Conservation (phyloP, 108 stramenopile species). For the Cylindrotheca closterium region DNA sequence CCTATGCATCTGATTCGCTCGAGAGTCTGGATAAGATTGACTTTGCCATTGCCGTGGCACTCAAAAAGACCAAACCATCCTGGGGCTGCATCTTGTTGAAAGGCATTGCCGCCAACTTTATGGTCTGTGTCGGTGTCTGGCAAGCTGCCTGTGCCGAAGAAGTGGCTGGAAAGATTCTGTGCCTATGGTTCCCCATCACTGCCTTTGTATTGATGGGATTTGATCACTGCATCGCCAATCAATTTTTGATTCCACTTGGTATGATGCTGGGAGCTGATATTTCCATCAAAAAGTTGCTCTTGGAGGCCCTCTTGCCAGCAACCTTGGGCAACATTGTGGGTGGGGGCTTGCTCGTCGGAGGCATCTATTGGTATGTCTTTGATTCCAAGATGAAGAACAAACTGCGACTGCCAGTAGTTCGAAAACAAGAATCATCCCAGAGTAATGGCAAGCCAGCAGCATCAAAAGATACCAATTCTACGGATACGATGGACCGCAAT, state of each 20-base stretch:
- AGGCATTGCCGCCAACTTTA: slow-evolving; percentile 44
- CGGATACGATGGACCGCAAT: too few species aligned
- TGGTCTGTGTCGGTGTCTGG: slow-evolving; percentile 51
- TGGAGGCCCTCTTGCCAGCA: slow-evolving; percentile 11
- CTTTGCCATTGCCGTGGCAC: slow-evolving; percentile 30
- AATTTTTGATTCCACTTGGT: slow-evolving; percentile 72
- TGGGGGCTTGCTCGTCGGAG: slow-evolving; percentile 35
- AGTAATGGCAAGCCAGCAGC: too few species aligned
- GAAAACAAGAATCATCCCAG: background rate
- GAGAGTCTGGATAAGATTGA: slow-evolving; percentile 22
- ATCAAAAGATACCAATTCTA: too few species aligned
- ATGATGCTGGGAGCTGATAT: slow-evolving; percentile 42
- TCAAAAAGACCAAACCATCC: slow-evolving; percentile 31
- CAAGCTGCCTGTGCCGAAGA: slow-evolving; percentile 42
- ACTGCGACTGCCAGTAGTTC: background rate
- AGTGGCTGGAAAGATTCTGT: slow-evolving; percentile 41
- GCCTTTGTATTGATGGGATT: slow-evolving; percentile 48
- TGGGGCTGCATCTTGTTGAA: slow-evolving; percentile 36
- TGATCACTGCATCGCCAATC: slow-evolving; percentile 76
- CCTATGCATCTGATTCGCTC: slow-evolving; percentile 32
- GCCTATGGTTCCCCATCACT: slow-evolving; percentile 48
- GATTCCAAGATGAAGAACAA: slow-evolving; percentile 7
- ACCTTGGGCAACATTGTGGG: slow-evolving; percentile 28
- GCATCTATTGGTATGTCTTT: slow-evolving; percentile 42
- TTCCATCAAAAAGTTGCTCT: slow-evolving; percentile 14